Conservation (phyloP, 202 grass and related monocot species). For the Zoysia matrella region DNA sequence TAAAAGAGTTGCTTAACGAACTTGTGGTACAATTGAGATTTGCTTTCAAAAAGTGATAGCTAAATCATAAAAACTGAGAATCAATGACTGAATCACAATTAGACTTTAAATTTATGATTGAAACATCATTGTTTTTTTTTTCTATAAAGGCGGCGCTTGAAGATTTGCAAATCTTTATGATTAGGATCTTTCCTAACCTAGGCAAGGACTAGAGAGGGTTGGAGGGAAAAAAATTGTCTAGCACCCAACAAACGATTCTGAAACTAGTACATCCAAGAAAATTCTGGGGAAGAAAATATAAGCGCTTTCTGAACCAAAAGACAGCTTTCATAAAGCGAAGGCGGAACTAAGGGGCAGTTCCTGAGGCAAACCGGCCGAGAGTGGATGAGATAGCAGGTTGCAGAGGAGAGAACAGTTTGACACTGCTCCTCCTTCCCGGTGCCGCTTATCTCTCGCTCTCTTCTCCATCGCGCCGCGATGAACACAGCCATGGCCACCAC, state of each 20-base stretch:
- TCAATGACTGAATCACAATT: too few relatives aligned
- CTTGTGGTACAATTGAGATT: too few relatives aligned
- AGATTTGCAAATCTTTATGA: neutral
- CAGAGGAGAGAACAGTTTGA: slow-evolving; percentile 1
- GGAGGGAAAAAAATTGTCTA: neutral
- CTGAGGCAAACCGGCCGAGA: neutral
- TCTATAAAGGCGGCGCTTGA: neutral
- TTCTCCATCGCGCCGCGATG: slow-evolving; percentile 21
- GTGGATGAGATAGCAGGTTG: slow-evolving; percentile 47
- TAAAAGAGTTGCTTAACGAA: too few relatives aligned
- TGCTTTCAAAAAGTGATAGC: too few relatives aligned
- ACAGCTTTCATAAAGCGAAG: neutral
- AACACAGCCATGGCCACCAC: slow-evolving; percentile 69
- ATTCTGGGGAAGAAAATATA: too few relatives aligned
- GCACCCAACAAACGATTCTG: neutral
- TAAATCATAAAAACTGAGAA: too few relatives aligned
- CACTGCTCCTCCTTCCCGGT: neutral
- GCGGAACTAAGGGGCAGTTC: neutral
- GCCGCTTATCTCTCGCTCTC: slow-evolving; percentile 31
- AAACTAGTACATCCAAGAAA: neutral
- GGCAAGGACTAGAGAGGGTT: neutral
- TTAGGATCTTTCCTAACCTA: neutral
- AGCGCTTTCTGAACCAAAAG: too few relatives aligned
- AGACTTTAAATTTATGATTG: too few relatives aligned
- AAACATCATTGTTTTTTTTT: too few relatives aligned